A percentile compares a stretch with the other conserved stretches of the same genome.
phyloP scores from a whole-genome alignment of 306 rosid species.

The Cicer judaicum region DNA sequence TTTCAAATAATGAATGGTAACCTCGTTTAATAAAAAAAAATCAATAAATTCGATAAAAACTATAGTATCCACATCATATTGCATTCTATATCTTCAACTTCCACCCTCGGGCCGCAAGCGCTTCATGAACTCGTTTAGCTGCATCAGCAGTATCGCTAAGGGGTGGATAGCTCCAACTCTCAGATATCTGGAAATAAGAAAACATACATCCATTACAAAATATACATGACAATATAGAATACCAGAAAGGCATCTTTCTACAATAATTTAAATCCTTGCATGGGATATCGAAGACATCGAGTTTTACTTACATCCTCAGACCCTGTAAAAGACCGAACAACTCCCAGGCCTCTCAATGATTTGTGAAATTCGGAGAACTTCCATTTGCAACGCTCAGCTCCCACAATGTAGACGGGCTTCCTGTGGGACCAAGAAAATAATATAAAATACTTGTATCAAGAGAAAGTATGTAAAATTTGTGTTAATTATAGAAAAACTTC shows the following conservation, averaged over 20 bases:
- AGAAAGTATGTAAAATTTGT: conserved; percentile 22
- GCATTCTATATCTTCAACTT: conserved; percentile 65
- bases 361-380: conserved; percentile 81
- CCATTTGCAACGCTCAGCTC: conserved; percentile 88
- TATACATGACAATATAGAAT: conserved; percentile 14
- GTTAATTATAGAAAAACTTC: conserved; percentile 22
- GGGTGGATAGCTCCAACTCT: conserved; percentile 99
- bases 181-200: conserved; percentile 67
- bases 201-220: conserved; percentile 26
- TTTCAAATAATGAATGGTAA: conserved; percentile 33
- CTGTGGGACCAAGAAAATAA: conserved; percentile 52
- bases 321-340: conserved; percentile 86
- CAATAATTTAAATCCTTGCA: conserved; percentile 33
- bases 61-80: conserved; percentile 27
- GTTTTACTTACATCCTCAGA: conserved; percentile 82
- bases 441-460: conserved; percentile 6
- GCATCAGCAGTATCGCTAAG: conserved; percentile 87
- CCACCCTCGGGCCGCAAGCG: conserved; percentile 90
- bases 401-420: conserved; percentile 85
- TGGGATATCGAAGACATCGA: background rate
- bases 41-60: background rate
- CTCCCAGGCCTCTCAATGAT: conserved; percentile 74
- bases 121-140: conserved; percentile 73
- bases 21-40: background rate
- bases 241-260: conserved; percentile 31